Evolutionary conservation across 257 asterid genomes (phyloP).

Genomic region (Nemophila menziesii): DNA sequence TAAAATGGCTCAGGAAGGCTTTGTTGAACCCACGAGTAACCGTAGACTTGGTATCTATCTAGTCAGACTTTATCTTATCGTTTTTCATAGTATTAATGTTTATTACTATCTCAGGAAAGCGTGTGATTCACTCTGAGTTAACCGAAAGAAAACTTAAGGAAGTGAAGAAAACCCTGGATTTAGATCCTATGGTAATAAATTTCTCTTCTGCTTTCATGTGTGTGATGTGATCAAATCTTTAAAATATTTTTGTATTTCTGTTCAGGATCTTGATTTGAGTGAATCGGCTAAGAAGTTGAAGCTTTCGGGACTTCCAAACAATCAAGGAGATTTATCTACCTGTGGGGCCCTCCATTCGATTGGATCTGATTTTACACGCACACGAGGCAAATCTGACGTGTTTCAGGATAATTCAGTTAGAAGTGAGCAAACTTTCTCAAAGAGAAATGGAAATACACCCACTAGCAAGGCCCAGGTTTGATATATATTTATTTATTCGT

Average conservation of each 20-base stretch:
- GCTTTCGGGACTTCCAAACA: slow-evolving; percentile 25
- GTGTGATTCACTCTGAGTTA: slow-evolving; percentile 77
- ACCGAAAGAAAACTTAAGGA: slow-evolving; percentile 57
- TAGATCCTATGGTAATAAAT: slow-evolving; percentile 54
- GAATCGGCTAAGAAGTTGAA: slow-evolving; percentile 30
- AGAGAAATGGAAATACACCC: slow-evolving; percentile 52
- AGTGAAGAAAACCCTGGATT: slow-evolving; percentile 47
- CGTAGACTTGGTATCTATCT: slow-evolving; percentile 68
- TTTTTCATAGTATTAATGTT: slow-evolving; percentile 5
- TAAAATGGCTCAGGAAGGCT: slow-evolving; percentile 82
- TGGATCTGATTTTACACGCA: slow-evolving; percentile 83
- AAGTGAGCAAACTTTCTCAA: slow-evolving; percentile 35
- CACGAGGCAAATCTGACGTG: slow-evolving; percentile 39
- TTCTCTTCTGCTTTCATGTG: too few species aligned
- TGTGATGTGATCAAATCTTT: not conserved
- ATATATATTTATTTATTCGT: too few species aligned
- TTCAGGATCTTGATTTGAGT: slow-evolving; percentile 46
- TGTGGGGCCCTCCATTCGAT: slow-evolving; percentile 87
- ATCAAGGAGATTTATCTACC: slow-evolving; percentile 57
- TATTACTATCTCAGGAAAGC: slow-evolving; percentile 56
- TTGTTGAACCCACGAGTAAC: slow-evolving; percentile 50
- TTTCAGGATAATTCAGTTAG: slow-evolving; percentile 30
- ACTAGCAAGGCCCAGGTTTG: slow-evolving; percentile 72
- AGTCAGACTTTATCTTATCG: not conserved
- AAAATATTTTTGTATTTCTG: too few species aligned